Percentiles rank a stretch among this genome's conserved stretches.
Evolutionary conservation across 352 stramenopile species (phyloP).

Genomic region (Detonula confervacea): DNA sequence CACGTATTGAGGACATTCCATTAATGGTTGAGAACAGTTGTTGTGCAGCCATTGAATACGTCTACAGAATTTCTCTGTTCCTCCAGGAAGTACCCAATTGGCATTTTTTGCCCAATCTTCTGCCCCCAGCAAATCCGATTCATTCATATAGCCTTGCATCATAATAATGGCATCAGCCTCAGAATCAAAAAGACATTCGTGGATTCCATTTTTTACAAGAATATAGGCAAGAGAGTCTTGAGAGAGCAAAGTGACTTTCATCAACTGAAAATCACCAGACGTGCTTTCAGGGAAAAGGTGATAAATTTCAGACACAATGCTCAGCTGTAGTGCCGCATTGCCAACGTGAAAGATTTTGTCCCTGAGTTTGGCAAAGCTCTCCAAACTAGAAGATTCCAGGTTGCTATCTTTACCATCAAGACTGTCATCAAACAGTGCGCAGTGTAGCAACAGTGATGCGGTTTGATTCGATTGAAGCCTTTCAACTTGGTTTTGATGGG

Average conservation of each 20-base stretch:
- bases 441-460: conserved; percentile 40
- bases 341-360: conserved; percentile 66
- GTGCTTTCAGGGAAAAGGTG: conserved; percentile 39
- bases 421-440: conserved; percentile 64
- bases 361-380: conserved; percentile 45
- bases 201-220: conserved; percentile 57
- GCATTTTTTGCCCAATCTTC: conserved; percentile 36
- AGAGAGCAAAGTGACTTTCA: conserved; percentile 45
- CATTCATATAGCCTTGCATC: conserved; percentile 35
- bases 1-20: conserved; percentile 41
- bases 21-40: neutral
- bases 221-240: conserved; percentile 68
- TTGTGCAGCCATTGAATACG: conserved; percentile 5
- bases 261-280: conserved; percentile 57
- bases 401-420: conserved; percentile 32
- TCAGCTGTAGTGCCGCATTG: conserved; percentile 42
- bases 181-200: conserved; percentile 58
- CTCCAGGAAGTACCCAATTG: conserved; percentile 49
- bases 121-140: conserved; percentile 36
- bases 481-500: conserved; percentile 16
- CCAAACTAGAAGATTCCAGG: conserved; percentile 8
- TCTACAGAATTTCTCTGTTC: conserved; percentile 41
- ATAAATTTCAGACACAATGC: conserved; percentile 56
- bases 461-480: conserved; percentile 26
- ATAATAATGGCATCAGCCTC: conserved; percentile 20